phyloP scores from a whole-genome alignment of 495 filamentous ascomycete genomes.

The Massariosphaeria phaeospora region DNA sequence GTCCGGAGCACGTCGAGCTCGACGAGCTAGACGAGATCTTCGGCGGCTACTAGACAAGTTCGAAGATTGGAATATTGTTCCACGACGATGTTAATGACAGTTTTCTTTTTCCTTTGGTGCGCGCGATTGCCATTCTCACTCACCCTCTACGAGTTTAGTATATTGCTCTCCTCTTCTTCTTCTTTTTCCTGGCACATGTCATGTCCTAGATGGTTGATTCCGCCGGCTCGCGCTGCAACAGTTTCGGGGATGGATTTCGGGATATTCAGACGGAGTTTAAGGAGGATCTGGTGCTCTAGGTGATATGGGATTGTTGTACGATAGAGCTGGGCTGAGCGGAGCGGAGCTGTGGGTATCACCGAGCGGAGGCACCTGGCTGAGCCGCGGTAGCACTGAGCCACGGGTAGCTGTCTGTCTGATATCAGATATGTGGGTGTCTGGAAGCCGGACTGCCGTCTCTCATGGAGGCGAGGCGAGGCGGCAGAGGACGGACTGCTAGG shows the following conservation, averaged over 20 bases:
- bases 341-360: no score
- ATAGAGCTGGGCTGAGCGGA: no score
- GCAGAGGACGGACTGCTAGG: background rate
- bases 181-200: slow-evolving; percentile 11
- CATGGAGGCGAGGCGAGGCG: background rate
- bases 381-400: slow-evolving; percentile 20
- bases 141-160: slow-evolving; percentile 9
- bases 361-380: no score
- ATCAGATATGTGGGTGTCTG: background rate
- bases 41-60: slow-evolving; percentile 47
- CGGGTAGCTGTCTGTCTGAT: slow-evolving; percentile 25
- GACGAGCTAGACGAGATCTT: slow-evolving; percentile 91
- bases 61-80: slow-evolving; percentile 11
- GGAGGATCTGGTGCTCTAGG: slow-evolving; percentile 12
- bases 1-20: slow-evolving; percentile 83
- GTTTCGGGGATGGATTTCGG: background rate
- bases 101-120: slow-evolving; percentile 7
- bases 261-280: slow-evolving; percentile 17
- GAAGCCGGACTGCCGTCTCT: background rate
- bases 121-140: background rate
- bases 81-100: slow-evolving; percentile 15
- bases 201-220: slow-evolving; percentile 24
- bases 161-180: slow-evolving; percentile 15
- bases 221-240: slow-evolving; percentile 28
- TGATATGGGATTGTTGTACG: slow-evolving; percentile 12